Evolutionary conservation across 192 early-diverging fungal species (phyloP).

Genomic region (Lobosporangium transversale): DNA sequence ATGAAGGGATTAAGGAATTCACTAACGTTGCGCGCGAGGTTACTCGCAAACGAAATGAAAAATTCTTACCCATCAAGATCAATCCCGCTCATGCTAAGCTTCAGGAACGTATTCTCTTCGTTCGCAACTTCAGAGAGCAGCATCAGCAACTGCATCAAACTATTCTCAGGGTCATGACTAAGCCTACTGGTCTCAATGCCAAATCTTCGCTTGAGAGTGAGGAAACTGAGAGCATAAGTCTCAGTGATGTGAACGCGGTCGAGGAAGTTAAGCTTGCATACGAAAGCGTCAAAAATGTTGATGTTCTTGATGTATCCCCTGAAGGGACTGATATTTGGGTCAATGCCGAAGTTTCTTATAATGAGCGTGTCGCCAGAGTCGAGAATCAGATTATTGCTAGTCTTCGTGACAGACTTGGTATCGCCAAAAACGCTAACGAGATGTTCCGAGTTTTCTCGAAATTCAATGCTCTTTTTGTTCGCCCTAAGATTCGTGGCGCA

Average conservation of each 20-base stretch:
- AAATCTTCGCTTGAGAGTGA: constrained; percentile 56
- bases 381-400: constrained; percentile 98
- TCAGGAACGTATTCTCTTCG: constrained; percentile 92
- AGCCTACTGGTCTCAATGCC: constrained; percentile 54
- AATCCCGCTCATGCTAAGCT: constrained; percentile 89
- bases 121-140: constrained; percentile 92
- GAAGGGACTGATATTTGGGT: constrained; percentile 97
- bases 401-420: constrained; percentile 89
- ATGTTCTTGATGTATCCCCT: constrained; percentile 92
- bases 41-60: constrained; percentile 90
- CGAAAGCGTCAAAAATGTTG: constrained; percentile 91
- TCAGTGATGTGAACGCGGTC: constrained; percentile 79
- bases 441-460: constrained; percentile 99
- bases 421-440: constrained; percentile 96
- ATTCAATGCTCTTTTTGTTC: constrained; percentile 99
- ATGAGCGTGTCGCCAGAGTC: constrained; percentile 92
- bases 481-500: constrained; percentile 99
- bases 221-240: constrained; percentile 60
- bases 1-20: constrained; percentile 95
- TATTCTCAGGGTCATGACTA: constrained; percentile 91
- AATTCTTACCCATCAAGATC: constrained; percentile 96
- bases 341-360: constrained; percentile 89
- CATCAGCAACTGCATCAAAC: constrained; percentile 99
- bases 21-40: constrained; percentile 94
- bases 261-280: constrained; percentile 92